These are phyloP conservation scores for Fusarium sp. DNA, from an alignment of 2,329 filamentous ascomycete genomes.

Conservation along the genomic window DNA sequence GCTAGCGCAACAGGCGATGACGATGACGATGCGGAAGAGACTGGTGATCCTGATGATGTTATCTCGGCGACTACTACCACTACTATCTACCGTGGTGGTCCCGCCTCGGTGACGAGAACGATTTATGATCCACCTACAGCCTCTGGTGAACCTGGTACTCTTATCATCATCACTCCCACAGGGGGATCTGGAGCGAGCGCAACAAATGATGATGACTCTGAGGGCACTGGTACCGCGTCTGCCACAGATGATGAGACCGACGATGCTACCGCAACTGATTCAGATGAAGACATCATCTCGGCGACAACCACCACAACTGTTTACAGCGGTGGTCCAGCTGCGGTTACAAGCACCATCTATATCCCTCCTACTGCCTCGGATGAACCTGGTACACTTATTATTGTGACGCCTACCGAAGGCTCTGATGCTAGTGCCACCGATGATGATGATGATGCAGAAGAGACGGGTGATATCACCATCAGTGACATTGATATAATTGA, in stretches of 20 bases:
- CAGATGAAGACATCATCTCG: background rate
- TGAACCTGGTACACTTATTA: background rate
- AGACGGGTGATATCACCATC: background rate
- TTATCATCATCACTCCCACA: background rate
- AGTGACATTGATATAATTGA: background rate
- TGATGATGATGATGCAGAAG: background rate
- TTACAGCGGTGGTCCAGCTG: background rate
- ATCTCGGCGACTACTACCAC: background rate
- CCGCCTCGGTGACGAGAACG: background rate
- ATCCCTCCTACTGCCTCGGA: background rate
- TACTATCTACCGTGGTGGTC: no score
- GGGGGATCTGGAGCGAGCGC: background rate
- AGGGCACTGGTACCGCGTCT: background rate
- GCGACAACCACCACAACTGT: background rate
- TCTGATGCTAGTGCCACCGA: background rate
- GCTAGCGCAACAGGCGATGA: background rate
- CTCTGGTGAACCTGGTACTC: background rate
- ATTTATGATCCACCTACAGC: background rate
- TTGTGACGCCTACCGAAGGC: background rate
- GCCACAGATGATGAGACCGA: background rate
- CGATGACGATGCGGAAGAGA: background rate
- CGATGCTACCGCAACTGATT: background rate
- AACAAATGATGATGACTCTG: background rate
- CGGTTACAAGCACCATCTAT: background rate
- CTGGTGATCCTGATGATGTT: background rate